phyloP scores from a whole-genome alignment of 1,139 yeast genomes.

The Magnusiomyces sp. region DNA sequence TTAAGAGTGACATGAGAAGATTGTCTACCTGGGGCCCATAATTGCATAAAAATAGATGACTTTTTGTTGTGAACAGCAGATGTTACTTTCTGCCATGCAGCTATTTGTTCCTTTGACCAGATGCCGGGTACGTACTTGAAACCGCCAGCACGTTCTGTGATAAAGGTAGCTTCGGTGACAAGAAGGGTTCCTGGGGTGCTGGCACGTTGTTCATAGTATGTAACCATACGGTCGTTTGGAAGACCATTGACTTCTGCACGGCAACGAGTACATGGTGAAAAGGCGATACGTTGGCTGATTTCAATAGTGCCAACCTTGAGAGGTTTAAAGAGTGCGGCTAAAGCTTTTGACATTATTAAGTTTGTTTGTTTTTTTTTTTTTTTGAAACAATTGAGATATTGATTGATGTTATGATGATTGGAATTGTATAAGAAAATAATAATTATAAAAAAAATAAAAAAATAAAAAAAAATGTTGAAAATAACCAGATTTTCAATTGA shows the following conservation, averaged over 20 bases:
- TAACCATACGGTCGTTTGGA: constrained; percentile 41
- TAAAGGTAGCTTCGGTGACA: constrained; percentile 37
- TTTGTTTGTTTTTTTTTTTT: too few relatives aligned
- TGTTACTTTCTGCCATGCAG: constrained; percentile 44
- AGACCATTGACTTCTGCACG: constrained; percentile 29
- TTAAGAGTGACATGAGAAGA: constrained; percentile 37
- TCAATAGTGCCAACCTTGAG: constrained; percentile 20
- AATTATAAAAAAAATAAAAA: too few relatives aligned
- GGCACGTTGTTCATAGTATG: constrained; percentile 48
- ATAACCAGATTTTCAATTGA: too few relatives aligned
- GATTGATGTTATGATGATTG: too few relatives aligned
- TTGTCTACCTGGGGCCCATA: constrained; percentile 55
- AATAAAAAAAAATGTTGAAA: too few relatives aligned
- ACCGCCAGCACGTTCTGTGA: constrained; percentile 33
- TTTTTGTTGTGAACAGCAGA: constrained; percentile 47
- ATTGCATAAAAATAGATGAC: constrained; percentile 45
- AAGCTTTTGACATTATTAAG: too few relatives aligned
- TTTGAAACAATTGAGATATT: too few relatives aligned
- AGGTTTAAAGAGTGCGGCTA: constrained; percentile 21
- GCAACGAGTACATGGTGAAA: constrained; percentile 45
- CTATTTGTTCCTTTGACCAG: constrained; percentile 40
- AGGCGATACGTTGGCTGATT: constrained; percentile 36
- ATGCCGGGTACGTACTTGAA: constrained; percentile 46
- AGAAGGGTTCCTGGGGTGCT: constrained; percentile 42
- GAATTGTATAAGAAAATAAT: background rate